These are phyloP conservation scores for Colletotrichum sp. DNA, from an alignment of 2,329 filamentous ascomycete species.

Conservation along the genomic window DNA sequence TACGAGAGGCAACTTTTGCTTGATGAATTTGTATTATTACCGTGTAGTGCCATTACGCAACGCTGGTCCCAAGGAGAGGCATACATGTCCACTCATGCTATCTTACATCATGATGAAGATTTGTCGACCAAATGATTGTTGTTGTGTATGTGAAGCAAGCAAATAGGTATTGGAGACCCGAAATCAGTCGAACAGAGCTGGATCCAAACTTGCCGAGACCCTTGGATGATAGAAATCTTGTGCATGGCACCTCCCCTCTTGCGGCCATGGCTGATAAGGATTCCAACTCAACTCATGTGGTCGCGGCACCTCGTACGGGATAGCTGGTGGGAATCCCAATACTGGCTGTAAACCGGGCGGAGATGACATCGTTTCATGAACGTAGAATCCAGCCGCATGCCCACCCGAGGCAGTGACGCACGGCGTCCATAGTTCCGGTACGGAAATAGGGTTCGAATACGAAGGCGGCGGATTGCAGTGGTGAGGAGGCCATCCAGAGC, in stretches of 20 bases:
- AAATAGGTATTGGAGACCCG: background rate
- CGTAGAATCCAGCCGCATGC: background rate
- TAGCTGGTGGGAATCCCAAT: background rate
- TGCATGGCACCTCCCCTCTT: background rate
- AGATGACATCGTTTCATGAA: background rate
- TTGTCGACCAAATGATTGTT: background rate
- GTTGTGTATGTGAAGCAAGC: background rate
- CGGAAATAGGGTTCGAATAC: background rate
- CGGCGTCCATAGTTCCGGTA: background rate
- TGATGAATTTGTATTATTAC: background rate
- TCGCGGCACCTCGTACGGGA: background rate
- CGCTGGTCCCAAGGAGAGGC: background rate
- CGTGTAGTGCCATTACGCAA: background rate
- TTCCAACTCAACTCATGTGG: background rate
- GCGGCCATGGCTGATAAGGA: background rate
- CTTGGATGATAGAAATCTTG: background rate
- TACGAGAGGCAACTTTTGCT: background rate
- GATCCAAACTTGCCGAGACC: background rate
- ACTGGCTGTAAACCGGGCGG: background rate
- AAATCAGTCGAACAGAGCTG: background rate
- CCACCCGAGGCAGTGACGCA: background rate
- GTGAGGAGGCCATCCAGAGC: background rate
- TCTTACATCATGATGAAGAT: background rate
- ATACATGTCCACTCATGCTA: background rate
- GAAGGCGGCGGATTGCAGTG: background rate